phyloP scores from a whole-genome alignment of 352 stramenopile species.

The Phytophthora pini region DNA sequence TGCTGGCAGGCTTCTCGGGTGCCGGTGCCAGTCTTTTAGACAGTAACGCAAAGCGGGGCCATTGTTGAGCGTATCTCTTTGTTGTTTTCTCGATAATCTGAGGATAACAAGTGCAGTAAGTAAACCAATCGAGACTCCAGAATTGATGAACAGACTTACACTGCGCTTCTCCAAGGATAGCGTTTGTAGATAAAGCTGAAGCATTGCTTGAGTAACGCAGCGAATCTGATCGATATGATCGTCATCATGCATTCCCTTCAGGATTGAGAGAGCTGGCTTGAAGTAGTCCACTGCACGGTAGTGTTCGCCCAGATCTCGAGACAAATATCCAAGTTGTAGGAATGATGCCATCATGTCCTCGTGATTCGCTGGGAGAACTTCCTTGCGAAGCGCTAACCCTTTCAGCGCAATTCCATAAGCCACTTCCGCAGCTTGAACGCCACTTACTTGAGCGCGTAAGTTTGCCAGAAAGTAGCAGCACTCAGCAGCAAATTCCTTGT shows the following conservation, averaged over 20 bases:
- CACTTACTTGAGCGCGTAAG: constrained; percentile 22
- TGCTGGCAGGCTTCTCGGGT: not conserved
- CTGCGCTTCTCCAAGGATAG: constrained; percentile 44
- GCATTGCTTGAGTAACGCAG: constrained; percentile 46
- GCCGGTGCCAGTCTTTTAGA: constrained; percentile 8
- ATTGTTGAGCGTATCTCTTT: constrained; percentile 36
- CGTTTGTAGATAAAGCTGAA: constrained; percentile 47
- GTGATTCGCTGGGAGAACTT: constrained; percentile 34
- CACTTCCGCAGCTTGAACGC: constrained; percentile 31
- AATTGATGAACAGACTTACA: constrained; percentile 22
- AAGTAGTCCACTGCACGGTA: constrained; percentile 70
- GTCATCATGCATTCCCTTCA: constrained; percentile 40
- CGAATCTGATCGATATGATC: constrained; percentile 40
- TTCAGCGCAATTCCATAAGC: constrained; percentile 54
- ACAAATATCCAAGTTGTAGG: constrained; percentile 54
- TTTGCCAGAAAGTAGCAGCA: constrained; percentile 55
- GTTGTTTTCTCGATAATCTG: constrained; percentile 54
- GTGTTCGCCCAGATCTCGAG: constrained; percentile 47
- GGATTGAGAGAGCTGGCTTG: constrained; percentile 33
- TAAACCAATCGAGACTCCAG: not conserved
- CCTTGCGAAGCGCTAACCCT: constrained; percentile 44
- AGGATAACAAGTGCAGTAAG: not conserved
- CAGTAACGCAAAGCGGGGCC: constrained; percentile 28
- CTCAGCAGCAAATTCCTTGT: constrained; percentile 35
- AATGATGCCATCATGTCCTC: constrained; percentile 47